Percentiles rank a stretch among this genome's conserved stretches.
phyloP scores from a whole-genome alignment of 2,329 filamentous ascomycete species.

The Sphaerulina musiva region DNA sequence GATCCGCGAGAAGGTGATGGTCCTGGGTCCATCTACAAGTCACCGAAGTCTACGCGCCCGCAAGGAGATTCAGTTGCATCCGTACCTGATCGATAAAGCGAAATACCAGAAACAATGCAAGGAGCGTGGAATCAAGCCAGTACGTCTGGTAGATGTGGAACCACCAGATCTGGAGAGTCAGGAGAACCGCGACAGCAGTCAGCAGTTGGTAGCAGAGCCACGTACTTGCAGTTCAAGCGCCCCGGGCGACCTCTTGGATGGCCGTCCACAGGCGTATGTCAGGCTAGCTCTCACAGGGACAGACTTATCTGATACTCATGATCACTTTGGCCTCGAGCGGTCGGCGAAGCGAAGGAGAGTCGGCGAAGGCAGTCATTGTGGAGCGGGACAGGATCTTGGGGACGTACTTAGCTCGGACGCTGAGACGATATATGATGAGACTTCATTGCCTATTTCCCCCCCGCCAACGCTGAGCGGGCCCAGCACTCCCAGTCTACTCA shows the following conservation, averaged over 20 bases:
- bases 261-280: neutral
- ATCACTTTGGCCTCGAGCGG: neutral
- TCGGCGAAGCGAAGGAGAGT: conserved; percentile 4
- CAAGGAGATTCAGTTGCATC: conserved; percentile 45
- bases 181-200: conserved; percentile 10
- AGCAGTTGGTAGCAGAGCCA: neutral
- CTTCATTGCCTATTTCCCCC: conserved; percentile 40
- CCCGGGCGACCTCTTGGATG: neutral
- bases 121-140: conserved; percentile 40
- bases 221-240: neutral
- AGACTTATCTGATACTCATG: neutral
- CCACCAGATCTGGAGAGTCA: conserved; percentile 16
- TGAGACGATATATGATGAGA: conserved; percentile 25
- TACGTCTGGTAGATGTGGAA: conserved; percentile 31
- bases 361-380: neutral
- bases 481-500: conserved; percentile 2
- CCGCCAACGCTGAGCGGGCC: conserved; percentile 27
- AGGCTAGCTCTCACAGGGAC: neutral
- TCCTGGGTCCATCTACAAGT: neutral
- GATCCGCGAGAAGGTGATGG: neutral
- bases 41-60: conserved; percentile 38
- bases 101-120: conserved; percentile 40
- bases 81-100: conserved; percentile 42
- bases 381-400: conserved; percentile 2
- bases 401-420: neutral